These are phyloP conservation scores for Fusarium kyushuense DNA, from an alignment of 2,329 filamentous ascomycete species.

Conservation along the genomic window DNA sequence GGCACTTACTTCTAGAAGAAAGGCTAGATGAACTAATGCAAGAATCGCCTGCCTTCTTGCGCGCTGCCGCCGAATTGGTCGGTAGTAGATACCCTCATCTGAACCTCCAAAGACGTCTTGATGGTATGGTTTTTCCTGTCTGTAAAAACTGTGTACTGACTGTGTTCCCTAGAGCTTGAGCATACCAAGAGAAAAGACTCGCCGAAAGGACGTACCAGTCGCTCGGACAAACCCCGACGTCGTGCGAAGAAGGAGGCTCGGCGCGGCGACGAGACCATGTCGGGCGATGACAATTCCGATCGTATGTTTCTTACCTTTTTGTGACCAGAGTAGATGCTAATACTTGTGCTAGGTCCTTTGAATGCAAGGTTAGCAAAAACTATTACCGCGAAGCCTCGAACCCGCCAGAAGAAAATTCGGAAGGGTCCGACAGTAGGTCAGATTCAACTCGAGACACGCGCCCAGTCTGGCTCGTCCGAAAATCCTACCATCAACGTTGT, in stretches of 20 bases:
- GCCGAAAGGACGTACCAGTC: not conserved
- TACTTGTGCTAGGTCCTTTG: not conserved
- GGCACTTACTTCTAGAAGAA: constrained; percentile 17
- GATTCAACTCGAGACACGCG: not conserved
- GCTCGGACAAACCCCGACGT: not conserved
- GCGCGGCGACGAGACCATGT: not conserved
- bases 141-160: not conserved
- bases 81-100: constrained; percentile 33
- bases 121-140: constrained; percentile 18
- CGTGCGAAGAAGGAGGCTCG: constrained; percentile 9
- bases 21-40: constrained; percentile 42
- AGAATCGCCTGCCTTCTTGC: constrained; percentile 23
- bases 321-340: not conserved
- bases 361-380: constrained; percentile 15
- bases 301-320: not conserved
- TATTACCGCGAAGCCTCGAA: not conserved
- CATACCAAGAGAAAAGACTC: not conserved
- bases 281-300: not conserved
- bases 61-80: constrained; percentile 37
- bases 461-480: not conserved
- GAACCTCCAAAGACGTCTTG: constrained; percentile 18
- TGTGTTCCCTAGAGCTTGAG: not conserved
- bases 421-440: not conserved
- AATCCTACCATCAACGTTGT: not conserved
- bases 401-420: not conserved